Conservation (phyloP, 192 early-diverging fungal genomes). For the Chytriomyces hyalinus region DNA sequence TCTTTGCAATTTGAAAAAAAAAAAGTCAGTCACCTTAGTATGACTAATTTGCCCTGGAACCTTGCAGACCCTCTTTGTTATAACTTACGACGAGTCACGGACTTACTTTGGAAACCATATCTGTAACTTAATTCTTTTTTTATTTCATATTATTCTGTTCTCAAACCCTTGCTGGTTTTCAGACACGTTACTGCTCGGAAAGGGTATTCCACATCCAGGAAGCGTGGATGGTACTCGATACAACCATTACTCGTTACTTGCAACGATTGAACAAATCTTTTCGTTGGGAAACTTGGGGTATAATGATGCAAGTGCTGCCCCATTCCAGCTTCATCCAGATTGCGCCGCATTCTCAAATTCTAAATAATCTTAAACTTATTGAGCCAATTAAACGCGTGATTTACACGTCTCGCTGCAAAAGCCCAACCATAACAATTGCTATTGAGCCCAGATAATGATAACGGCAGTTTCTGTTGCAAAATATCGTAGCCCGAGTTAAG, state of each 20-base stretch:
- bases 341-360: no score
- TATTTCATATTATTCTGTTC: no score
- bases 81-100: neutral
- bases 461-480: no score
- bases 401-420: no score
- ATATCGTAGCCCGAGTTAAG: no score
- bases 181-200: conserved; percentile 31
- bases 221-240: conserved; percentile 61
- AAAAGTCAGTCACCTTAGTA: no score
- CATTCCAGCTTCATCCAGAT: no score
- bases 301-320: conserved; percentile 52
- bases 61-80: conserved; percentile 21
- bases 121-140: conserved; percentile 1
- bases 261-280: conserved; percentile 71
- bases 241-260: conserved; percentile 66
- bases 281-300: conserved; percentile 62
- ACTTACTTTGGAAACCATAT: neutral
- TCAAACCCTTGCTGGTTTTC: conserved; percentile 19
- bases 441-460: no score
- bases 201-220: conserved; percentile 28
- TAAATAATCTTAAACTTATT: no score
- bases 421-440: no score
- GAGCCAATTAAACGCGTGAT: no score
- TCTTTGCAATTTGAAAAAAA: no score
- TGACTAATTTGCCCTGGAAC: conserved; percentile 33